A percentile compares a stretch with the other conserved stretches of the same genome.
Conservation (phyloP, 495 filamentous ascomycete species). For the Melanomma pulvis-pyrius region DNA sequence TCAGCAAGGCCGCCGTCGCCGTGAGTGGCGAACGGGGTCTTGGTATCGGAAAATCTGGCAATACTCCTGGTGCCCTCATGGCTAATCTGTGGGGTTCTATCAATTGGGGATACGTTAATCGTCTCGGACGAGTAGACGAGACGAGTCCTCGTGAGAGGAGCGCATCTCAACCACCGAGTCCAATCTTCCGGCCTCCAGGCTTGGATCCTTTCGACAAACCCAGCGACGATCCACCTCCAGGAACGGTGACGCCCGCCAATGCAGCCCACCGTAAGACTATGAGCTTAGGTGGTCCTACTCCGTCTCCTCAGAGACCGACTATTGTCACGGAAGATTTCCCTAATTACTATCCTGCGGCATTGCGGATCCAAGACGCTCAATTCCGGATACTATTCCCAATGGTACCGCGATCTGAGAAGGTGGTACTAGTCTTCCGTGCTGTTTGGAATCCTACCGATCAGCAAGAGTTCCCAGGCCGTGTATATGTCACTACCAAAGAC, state of each 20-base stretch:
- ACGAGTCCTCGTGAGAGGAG: conserved; percentile 29
- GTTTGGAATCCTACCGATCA: conserved; percentile 76
- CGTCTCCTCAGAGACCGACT: conserved; percentile 43
- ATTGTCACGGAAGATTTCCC: conserved; percentile 67
- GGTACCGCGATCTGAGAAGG: conserved; percentile 69
- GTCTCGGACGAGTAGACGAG: conserved; percentile 61
- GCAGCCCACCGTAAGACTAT: conserved; percentile 73
- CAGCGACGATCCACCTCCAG: conserved; percentile 12
- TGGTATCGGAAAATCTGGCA: conserved; percentile 60
- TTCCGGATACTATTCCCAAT: conserved; percentile 89
- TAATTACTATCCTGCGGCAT: conserved; percentile 75
- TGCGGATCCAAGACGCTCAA: conserved; percentile 88
- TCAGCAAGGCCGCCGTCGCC: conserved; percentile 84
- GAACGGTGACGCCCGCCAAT: conserved; percentile 11
- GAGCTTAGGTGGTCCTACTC: conserved; percentile 61
- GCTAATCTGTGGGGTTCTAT: conserved; percentile 91
- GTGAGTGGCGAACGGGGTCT: conserved; percentile 75
- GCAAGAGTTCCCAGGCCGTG: conserved; percentile 82
- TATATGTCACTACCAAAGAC: conserved; percentile 81
- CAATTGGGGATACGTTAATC: conserved; percentile 78
- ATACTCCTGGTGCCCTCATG: conserved; percentile 80
- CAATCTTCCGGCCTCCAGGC: conserved; percentile 14
- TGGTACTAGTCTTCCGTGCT: conserved; percentile 77
- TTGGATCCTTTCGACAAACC: conserved; percentile 25
- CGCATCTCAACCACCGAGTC: conserved; percentile 34